These are phyloP conservation scores for Scedosporium boydii DNA, from an alignment of 2,329 filamentous ascomycete genomes.

Conservation along the genomic window DNA sequence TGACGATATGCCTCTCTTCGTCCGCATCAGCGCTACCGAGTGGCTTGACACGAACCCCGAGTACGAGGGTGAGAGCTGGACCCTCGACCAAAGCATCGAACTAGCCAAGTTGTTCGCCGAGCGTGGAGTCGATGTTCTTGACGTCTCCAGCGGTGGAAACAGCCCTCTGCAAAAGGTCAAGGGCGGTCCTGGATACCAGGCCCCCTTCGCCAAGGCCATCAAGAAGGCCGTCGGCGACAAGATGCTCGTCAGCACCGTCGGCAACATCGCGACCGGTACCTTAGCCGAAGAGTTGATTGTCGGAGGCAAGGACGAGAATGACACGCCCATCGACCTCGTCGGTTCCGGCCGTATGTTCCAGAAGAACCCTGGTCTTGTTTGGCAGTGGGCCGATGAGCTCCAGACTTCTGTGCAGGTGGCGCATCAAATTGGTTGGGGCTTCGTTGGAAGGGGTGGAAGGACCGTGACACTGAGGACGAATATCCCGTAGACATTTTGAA, in stretches of 20 bases:
- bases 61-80: constrained; percentile 54
- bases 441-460: constrained; percentile 27
- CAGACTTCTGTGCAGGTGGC: constrained; percentile 34
- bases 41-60: constrained; percentile 57
- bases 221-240: constrained; percentile 62
- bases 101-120: constrained; percentile 56
- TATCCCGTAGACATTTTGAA: background rate
- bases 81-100: constrained; percentile 49
- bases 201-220: constrained; percentile 57
- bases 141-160: constrained; percentile 60
- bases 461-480: constrained; percentile 1
- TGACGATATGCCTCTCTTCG: constrained; percentile 58
- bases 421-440: constrained; percentile 47
- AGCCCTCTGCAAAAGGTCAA: constrained; percentile 50
- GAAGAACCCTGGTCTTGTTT: constrained; percentile 48
- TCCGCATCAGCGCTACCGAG: constrained; percentile 66
- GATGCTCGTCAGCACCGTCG: constrained; percentile 35
- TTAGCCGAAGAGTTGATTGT: constrained; percentile 38
- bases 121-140: constrained; percentile 63
- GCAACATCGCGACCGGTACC: constrained; percentile 33
- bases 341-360: constrained; percentile 44
- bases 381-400: constrained; percentile 45
- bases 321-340: constrained; percentile 37
- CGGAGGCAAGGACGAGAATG: constrained; percentile 19
- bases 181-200: constrained; percentile 58